Evolutionary conservation across 1,284 basidiomycete species (phyloP).

Genomic region (Moesziomyces aphidis): DNA sequence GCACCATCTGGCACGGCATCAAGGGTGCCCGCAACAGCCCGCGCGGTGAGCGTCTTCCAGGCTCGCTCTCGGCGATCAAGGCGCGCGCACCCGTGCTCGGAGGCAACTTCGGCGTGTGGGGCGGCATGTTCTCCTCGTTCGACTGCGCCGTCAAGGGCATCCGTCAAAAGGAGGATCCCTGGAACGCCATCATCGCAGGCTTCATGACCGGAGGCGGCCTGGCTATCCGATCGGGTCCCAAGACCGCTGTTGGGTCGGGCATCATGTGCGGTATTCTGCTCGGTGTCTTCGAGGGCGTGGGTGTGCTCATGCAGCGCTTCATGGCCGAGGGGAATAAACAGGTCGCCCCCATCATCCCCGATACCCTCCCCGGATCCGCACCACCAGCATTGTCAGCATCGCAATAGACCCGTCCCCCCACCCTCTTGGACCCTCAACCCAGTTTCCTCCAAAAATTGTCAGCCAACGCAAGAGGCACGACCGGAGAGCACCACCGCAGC

Average conservation of each 20-base stretch:
- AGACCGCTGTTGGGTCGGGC: slow-evolving; percentile 87
- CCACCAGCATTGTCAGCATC: slow-evolving; percentile 8
- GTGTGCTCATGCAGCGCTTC: slow-evolving; percentile 84
- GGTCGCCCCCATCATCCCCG: slow-evolving; percentile 56
- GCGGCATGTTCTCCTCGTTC: slow-evolving; percentile 81
- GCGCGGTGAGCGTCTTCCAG: slow-evolving; percentile 90
- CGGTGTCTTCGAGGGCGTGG: slow-evolving; percentile 87
- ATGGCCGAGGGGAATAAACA: slow-evolving; percentile 79
- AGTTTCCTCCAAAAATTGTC: too few species aligned
- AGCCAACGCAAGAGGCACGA: too few species aligned
- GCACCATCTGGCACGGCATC: slow-evolving; percentile 98
- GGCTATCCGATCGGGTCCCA: slow-evolving; percentile 91
- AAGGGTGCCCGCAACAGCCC: slow-evolving; percentile 98
- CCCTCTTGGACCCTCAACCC: too few species aligned
- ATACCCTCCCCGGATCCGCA: slow-evolving; percentile 23
- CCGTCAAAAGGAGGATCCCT: slow-evolving; percentile 97
- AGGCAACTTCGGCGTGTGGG: slow-evolving; percentile 98
- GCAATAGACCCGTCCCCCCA: slow-evolving; percentile 7
- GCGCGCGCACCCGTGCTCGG: slow-evolving; percentile 97
- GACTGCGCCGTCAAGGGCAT: slow-evolving; percentile 97
- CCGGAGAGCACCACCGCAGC: too few species aligned
- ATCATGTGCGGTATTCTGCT: slow-evolving; percentile 96
- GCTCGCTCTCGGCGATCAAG: slow-evolving; percentile 96
- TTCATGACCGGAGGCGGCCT: slow-evolving; percentile 98
- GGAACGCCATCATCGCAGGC: slow-evolving; percentile 98